A percentile compares a stretch with the other conserved stretches of the same genome.
Conservation (phyloP, 352 stramenopile species). For the Phytophthora sansomeana region DNA sequence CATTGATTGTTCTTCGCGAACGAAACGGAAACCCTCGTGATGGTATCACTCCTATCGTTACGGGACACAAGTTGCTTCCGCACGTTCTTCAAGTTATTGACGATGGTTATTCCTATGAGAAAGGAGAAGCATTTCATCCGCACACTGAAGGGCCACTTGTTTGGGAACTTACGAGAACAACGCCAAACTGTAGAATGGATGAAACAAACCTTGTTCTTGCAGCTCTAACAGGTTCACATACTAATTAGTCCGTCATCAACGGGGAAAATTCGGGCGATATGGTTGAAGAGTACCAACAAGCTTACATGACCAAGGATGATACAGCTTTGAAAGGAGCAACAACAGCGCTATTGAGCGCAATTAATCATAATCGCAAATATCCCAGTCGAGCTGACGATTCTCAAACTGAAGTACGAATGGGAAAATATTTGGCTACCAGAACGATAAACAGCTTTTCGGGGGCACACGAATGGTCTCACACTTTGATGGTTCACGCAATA, state of each 20-base stretch:
- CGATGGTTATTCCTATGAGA: background rate
- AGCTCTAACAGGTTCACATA: slow-evolving; percentile 5
- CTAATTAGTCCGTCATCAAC: slow-evolving; percentile 4
- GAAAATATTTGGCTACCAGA: slow-evolving; percentile 1
- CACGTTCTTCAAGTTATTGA: background rate
- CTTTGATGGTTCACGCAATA: background rate
- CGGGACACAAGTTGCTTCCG: background rate
- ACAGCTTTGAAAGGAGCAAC: background rate
- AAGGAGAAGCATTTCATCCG: background rate
- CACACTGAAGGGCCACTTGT: slow-evolving; percentile 5
- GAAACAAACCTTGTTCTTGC: slow-evolving; percentile 12
- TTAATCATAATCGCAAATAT: background rate
- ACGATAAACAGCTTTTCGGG: background rate
- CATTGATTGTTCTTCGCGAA: slow-evolving; percentile 4
- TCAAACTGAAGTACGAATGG: background rate
- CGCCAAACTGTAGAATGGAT: background rate
- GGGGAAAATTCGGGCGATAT: slow-evolving; percentile 12
- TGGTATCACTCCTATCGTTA: background rate
- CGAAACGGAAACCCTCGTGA: background rate
- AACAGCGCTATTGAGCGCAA: slow-evolving; percentile 2
- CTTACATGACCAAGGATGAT: slow-evolving; percentile 9
- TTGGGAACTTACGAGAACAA: slow-evolving; percentile 7
- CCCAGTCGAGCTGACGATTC: slow-evolving; percentile 3
- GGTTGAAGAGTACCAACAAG: slow-evolving; percentile 16
- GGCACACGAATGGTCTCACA: background rate